Evolutionary conservation across 2,329 filamentous ascomycete genomes (phyloP).

Genomic region (Myrmaecium sp.): DNA sequence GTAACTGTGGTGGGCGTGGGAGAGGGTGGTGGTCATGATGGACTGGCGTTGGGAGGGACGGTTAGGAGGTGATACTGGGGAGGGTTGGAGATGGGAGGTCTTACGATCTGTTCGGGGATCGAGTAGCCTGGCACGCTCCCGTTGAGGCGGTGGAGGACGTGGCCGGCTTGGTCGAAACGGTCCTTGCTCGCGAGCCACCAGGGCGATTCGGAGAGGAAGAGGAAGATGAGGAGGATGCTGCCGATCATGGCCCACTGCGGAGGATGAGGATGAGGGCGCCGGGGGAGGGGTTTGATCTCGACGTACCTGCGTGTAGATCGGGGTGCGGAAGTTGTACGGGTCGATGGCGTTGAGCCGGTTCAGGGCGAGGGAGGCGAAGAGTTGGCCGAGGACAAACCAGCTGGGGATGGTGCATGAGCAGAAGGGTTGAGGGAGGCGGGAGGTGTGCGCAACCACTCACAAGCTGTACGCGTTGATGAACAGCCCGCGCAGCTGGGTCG

Average conservation of each 20-base stretch:
- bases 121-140: slow-evolving; percentile 16
- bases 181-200: slow-evolving; percentile 41
- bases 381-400: slow-evolving; percentile 2
- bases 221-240: slow-evolving; percentile 13
- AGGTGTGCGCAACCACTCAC: slow-evolving; percentile 39
- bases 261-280: too few relatives aligned
- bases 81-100: too few relatives aligned
- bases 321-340: slow-evolving; percentile 46
- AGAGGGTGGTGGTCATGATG: slow-evolving; percentile 15
- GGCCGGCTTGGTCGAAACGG: slow-evolving; percentile 18
- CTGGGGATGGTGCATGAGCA: slow-evolving; percentile 1
- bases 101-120: too few relatives aligned
- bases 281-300: slow-evolving; percentile 20
- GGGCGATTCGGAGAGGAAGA: slow-evolving; percentile 38
- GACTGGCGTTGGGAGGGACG: too few relatives aligned
- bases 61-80: too few relatives aligned
- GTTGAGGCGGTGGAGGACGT: slow-evolving; percentile 15
- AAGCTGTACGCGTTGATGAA: too few relatives aligned
- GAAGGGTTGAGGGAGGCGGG: slow-evolving; percentile 31
- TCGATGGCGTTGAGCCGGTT: slow-evolving; percentile 68
- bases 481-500: slow-evolving; percentile 39
- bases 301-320: slow-evolving; percentile 49
- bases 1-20: slow-evolving; percentile 12
- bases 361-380: slow-evolving; percentile 46
- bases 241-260: slow-evolving; percentile 19